Evolutionary conservation across 768 basidiomycete genomes (phyloP).

Genomic region (Agrocybe pediades): DNA sequence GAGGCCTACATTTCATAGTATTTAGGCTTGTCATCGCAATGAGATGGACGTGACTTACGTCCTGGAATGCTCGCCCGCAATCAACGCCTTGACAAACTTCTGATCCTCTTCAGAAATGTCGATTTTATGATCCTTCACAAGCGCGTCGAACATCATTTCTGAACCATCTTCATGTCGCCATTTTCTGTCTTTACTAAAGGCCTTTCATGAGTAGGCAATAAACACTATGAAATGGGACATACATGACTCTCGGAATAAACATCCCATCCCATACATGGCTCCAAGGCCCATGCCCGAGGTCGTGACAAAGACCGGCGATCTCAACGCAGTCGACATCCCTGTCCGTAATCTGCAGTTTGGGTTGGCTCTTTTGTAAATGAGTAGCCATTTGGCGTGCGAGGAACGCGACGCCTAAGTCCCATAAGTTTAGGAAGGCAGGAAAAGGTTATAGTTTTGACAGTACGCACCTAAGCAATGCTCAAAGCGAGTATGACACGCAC

Average conservation of each 20-base stretch:
- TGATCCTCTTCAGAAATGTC: slow-evolving; percentile 49
- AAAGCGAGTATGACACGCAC: slow-evolving; percentile 80
- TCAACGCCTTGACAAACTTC: slow-evolving; percentile 75
- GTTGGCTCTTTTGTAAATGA: slow-evolving; percentile 59
- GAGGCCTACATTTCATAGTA: slow-evolving; percentile 26
- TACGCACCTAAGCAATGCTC: slow-evolving; percentile 78
- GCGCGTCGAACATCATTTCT: slow-evolving; percentile 79
- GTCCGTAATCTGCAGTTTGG: slow-evolving; percentile 62
- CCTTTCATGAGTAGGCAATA: not conserved
- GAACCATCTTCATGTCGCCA: slow-evolving; percentile 85
- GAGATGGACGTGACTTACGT: slow-evolving; percentile 38
- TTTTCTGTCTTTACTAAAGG: slow-evolving; percentile 5
- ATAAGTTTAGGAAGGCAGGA: slow-evolving; percentile 3
- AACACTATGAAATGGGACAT: slow-evolving; percentile 24
- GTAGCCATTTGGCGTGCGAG: slow-evolving; percentile 66
- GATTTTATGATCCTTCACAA: slow-evolving; percentile 59
- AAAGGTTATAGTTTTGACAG: not conserved
- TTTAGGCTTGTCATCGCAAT: not conserved
- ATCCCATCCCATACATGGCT: slow-evolving; percentile 80
- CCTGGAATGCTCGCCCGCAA: slow-evolving; percentile 58
- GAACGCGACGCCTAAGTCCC: slow-evolving; percentile 71
- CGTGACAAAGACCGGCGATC: slow-evolving; percentile 81
- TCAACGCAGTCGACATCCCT: slow-evolving; percentile 78
- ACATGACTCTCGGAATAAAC: slow-evolving; percentile 74
- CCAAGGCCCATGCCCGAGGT: slow-evolving; percentile 86